Conservation (phyloP, 1,139 yeast species). For the Saccharomyces hybrid region DNA sequence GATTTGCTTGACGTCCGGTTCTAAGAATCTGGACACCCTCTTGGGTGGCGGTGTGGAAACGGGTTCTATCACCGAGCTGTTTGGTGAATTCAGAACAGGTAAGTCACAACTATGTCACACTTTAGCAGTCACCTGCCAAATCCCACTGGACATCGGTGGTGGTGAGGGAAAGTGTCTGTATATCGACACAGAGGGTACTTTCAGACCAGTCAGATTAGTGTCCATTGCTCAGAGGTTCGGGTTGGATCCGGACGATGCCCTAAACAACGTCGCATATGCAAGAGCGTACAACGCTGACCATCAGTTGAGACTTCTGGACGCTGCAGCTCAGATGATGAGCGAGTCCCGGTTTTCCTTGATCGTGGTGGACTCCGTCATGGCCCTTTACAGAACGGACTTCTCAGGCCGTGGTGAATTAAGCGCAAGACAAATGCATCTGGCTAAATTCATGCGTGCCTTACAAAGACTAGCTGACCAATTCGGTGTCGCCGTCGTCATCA, state of each 20-base stretch:
- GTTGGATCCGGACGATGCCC: slow-evolving; percentile 85
- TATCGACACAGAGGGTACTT: slow-evolving; percentile 97
- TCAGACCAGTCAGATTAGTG: slow-evolving; percentile 82
- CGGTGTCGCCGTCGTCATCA: slow-evolving; percentile 96
- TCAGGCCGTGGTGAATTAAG: slow-evolving; percentile 94
- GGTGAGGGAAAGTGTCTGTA: slow-evolving; percentile 97
- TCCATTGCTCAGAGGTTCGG: slow-evolving; percentile 92
- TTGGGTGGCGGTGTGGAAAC: slow-evolving; percentile 97
- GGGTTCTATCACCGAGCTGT: slow-evolving; percentile 91
- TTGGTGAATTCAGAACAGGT: slow-evolving; percentile 97
- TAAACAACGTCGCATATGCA: slow-evolving; percentile 95
- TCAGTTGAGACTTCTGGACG: slow-evolving; percentile 75
- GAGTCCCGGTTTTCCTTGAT: slow-evolving; percentile 76
- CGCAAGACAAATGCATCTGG: slow-evolving; percentile 92
- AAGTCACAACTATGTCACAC: slow-evolving; percentile 97
- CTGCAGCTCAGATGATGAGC: slow-evolving; percentile 96
- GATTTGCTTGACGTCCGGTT: slow-evolving; percentile 90
- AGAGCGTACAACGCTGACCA: slow-evolving; percentile 97
- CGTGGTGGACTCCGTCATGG: slow-evolving; percentile 95
- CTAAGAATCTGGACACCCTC: slow-evolving; percentile 85
- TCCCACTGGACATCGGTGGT: slow-evolving; percentile 97
- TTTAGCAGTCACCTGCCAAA: slow-evolving; percentile 90
- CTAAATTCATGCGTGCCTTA: slow-evolving; percentile 82
- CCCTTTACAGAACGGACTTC: slow-evolving; percentile 89
- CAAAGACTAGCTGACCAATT: slow-evolving; percentile 95